Percentiles rank a stretch among this genome's conserved stretches.
These are phyloP conservation scores for Dryas integrifolia DNA, from an alignment of 331 rosid species.

Conservation along the genomic window DNA sequence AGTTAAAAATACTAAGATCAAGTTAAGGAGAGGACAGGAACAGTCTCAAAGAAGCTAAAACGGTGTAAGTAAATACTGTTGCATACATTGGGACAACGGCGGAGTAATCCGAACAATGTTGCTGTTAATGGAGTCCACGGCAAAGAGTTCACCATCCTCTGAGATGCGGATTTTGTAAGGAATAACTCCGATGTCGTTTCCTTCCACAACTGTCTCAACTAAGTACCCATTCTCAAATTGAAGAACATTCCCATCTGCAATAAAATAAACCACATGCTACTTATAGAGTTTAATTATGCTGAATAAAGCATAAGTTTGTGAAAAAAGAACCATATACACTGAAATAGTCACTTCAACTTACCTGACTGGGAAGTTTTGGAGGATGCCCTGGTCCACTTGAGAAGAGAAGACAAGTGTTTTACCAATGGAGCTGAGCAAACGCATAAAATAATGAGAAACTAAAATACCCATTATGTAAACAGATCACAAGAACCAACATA, in stretches of 20 bases:
- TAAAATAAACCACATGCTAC: conserved; percentile 13
- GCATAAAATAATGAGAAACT: neutral
- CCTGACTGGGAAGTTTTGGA: conserved; percentile 76
- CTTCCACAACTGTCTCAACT: conserved; percentile 90
- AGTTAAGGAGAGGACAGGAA: conserved; percentile 5
- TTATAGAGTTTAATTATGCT: neutral
- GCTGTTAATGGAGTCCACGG: conserved; percentile 81
- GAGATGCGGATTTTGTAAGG: conserved; percentile 79
- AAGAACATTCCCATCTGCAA: conserved; percentile 77
- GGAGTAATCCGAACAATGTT: conserved; percentile 83
- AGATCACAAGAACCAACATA: conserved; percentile 6
- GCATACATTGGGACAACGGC: conserved; percentile 81
- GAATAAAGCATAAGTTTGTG: neutral
- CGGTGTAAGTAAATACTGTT: conserved; percentile 14
- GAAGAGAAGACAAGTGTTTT: conserved; percentile 66
- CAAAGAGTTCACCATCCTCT: conserved; percentile 86
- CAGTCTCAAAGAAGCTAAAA: conserved; percentile 12
- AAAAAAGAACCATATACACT: neutral
- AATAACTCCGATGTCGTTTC: conserved; percentile 77
- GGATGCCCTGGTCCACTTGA: conserved; percentile 82
- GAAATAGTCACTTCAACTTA: conserved; percentile 15
- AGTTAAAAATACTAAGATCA: neutral
- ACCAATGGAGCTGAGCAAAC: conserved; percentile 71
- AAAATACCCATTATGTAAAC: conserved; percentile 8
- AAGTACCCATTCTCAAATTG: conserved; percentile 92